Base-by-base conservation (phyloP, 345 rosid genomes). In the Pistacia atlantica region DNA sequence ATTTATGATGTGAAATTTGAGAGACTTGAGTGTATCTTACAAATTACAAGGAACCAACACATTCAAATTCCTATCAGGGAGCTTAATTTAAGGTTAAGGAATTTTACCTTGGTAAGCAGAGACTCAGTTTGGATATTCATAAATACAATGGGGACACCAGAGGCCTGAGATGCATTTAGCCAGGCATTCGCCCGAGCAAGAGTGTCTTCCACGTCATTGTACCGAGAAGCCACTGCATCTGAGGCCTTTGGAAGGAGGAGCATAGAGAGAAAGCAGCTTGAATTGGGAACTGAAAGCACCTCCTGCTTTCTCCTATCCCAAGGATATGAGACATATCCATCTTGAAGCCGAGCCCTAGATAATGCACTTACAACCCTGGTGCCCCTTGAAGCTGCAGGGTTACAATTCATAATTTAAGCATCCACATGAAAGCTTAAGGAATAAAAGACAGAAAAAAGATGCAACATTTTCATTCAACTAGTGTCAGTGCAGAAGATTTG, bases 131-230 rank as follows among this genome's bases (percentile, higher is more conserved):
- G 99, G 79, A 96, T 90, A 77, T 91, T 96, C 89, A 90, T 90
- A 80, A 96, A 93, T 60, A 84, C 91, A 65, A 93, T 78, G 0
- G 98, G 99, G 54, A 93, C 95, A 0, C 98, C 98, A 37, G 89
- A 83, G 49, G 86, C 87, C 80, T 92, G 97, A 70, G 98, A 92
- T 4, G 97, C 90, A 51, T 83, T 84, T 33, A 96, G 85, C 99
- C 99, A 96, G 8, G 93, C 87, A 74, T 93, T 89, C 13, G 98
- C 99, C 56, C 98, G 87, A 52, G 99, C 93, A 63, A 96, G 93
- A n/a, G 99, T 96, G 82, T 96, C 98, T 78, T 93, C 99, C 84
- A 92, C 80, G 77, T 93, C 98, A 20, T 92, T 93, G 84, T 93
- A 96, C 37, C 93, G 86, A 14, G 99, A 92, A 57, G 92, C 91